Evolutionary conservation across 352 stramenopile genomes (phyloP).

Genomic region (Phytophthora capsici): DNA sequence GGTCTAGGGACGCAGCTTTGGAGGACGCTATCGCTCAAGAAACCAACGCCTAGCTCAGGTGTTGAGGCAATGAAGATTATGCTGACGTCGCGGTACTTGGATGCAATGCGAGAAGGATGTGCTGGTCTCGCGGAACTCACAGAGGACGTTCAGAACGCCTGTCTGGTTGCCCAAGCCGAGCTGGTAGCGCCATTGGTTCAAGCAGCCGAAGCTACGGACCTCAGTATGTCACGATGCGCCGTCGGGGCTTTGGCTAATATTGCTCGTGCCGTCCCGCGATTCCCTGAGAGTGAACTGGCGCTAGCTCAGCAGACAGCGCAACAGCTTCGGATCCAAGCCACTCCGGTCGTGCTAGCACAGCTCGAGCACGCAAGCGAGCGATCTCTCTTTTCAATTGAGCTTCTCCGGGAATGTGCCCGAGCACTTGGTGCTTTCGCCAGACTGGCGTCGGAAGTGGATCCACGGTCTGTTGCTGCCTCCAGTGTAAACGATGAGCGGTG

Average conservation of each 20-base stretch:
- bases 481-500: constrained; percentile 37
- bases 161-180: constrained; percentile 58
- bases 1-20: constrained; percentile 66
- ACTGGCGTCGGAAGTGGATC: constrained; percentile 48
- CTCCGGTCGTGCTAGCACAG: constrained; percentile 47
- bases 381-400: constrained; percentile 69
- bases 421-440: constrained; percentile 60
- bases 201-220: constrained; percentile 53
- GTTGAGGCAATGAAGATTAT: constrained; percentile 89
- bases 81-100: constrained; percentile 73
- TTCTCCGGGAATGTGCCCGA: constrained; percentile 76
- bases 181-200: constrained; percentile 63
- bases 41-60: constrained; percentile 62
- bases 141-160: constrained; percentile 65
- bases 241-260: constrained; percentile 77
- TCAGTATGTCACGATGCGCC: constrained; percentile 74
- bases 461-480: constrained; percentile 15
- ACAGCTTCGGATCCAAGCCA: constrained; percentile 57
- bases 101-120: constrained; percentile 81
- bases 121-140: constrained; percentile 75
- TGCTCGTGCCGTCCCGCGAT: constrained; percentile 55
- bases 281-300: constrained; percentile 48
- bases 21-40: constrained; percentile 56
- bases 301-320: constrained; percentile 39
- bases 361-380: constrained; percentile 54